Percentiles rank a stretch among this genome's conserved stretches.
Conservation (phyloP, 2,329 filamentous ascomycete species). For the Alternaria dauci region DNA sequence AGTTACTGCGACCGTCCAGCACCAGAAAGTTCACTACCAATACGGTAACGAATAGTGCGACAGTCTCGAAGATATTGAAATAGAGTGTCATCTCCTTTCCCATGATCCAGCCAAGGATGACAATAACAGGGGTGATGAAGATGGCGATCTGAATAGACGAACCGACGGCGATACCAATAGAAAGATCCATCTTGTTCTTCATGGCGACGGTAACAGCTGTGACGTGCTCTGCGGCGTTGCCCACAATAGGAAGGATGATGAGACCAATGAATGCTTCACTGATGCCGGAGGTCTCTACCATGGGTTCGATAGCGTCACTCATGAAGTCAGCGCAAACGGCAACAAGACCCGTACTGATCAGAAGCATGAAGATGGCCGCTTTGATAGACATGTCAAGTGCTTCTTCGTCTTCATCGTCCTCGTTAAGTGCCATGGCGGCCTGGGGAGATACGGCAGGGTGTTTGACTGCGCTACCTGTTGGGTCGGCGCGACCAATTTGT, state of each 20-base stretch:
- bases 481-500: conserved; percentile 40
- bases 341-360: conserved; percentile 64
- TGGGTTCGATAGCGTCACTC: conserved; percentile 74
- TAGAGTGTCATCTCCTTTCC: conserved; percentile 72
- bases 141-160: conserved; percentile 82
- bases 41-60: conserved; percentile 82
- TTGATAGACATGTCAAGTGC: conserved; percentile 63
- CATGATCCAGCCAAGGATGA: conserved; percentile 82
- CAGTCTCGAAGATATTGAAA: conserved; percentile 68
- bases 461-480: conserved; percentile 27
- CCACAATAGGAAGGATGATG: conserved; percentile 83
- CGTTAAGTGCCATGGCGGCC: conserved; percentile 27
- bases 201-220: conserved; percentile 81
- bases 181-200: conserved; percentile 86
- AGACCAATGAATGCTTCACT: conserved; percentile 80
- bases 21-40: conserved; percentile 89
- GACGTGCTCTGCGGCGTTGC: conserved; percentile 82
- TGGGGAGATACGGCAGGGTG: conserved; percentile 31
- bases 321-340: conserved; percentile 76
- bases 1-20: conserved; percentile 82
- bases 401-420: conserved; percentile 42
- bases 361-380: conserved; percentile 63
- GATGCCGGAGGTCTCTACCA: conserved; percentile 67
- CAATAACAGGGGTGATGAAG: conserved; percentile 78
- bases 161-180: conserved; percentile 81